A percentile compares a stretch with the other conserved stretches of the same genome.
These are phyloP conservation scores for Exophiala aquamarina DNA, from an alignment of 2,329 filamentous ascomycete species.

Conservation along the genomic window DNA sequence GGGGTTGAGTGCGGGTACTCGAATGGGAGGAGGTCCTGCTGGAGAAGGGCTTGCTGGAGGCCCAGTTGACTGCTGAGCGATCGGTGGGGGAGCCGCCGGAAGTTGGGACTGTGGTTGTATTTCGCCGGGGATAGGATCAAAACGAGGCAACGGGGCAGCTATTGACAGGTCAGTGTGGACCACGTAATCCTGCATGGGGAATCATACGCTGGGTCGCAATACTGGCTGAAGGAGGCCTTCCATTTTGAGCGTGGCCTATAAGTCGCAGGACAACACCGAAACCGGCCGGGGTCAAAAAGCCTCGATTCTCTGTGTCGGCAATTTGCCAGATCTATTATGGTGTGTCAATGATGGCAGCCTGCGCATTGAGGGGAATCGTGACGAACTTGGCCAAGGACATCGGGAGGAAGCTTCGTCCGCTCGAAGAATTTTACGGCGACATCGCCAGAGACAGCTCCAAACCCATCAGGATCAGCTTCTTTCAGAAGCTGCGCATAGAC, in stretches of 20 bases:
- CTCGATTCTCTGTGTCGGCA: constrained; percentile 93
- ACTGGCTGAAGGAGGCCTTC: constrained; percentile 75
- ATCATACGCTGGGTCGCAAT: constrained; percentile 71
- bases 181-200: too few relatives aligned
- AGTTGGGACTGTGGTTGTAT: constrained; percentile 6
- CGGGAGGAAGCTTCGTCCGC: constrained; percentile 84
- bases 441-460: constrained; percentile 93
- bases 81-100: constrained; percentile 34
- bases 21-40: constrained; percentile 63
- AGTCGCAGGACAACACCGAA: constrained; percentile 91
- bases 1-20: constrained; percentile 82
- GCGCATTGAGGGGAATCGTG: not conserved
- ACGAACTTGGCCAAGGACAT: constrained; percentile 80
- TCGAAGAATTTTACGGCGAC: constrained; percentile 97
- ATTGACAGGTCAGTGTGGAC: constrained; percentile 25
- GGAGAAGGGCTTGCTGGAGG: constrained; percentile 45
- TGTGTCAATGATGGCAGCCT: constrained; percentile 7
- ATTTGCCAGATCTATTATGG: constrained; percentile 90
- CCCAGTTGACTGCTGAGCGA: constrained; percentile 59
- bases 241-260: constrained; percentile 92
- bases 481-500: constrained; percentile 91
- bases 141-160: constrained; percentile 83
- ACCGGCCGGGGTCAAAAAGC: constrained; percentile 85
- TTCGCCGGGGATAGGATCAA: constrained; percentile 59
- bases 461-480: constrained; percentile 85